Percentiles rank a stretch among this genome's conserved stretches.
These are phyloP conservation scores for Penicillium sp. DNA, from an alignment of 2,329 filamentous ascomycete species.

Conservation along the genomic window DNA sequence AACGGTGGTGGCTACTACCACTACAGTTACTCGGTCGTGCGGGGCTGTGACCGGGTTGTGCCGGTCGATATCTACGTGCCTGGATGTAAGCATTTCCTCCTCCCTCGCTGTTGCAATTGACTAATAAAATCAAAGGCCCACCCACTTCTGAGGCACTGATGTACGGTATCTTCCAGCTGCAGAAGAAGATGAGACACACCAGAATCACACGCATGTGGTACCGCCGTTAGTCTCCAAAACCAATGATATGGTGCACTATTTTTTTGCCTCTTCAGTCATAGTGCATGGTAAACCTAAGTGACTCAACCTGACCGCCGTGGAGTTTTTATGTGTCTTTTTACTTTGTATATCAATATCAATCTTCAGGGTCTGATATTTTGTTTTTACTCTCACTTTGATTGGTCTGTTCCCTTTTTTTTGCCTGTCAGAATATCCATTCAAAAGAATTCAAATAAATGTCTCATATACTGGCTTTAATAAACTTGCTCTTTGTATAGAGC, in stretches of 20 bases:
- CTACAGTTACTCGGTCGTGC: constrained; percentile 76
- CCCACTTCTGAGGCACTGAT: constrained; percentile 56
- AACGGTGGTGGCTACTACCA: constrained; percentile 87
- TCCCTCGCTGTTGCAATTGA: not conserved
- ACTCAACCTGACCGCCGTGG: constrained; percentile 18
- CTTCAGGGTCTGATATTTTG: constrained; percentile 5
- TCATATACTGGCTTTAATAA: not conserved
- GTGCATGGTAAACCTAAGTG: constrained; percentile 18
- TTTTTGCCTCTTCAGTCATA: constrained; percentile 12
- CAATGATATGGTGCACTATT: constrained; percentile 7
- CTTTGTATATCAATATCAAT: constrained; percentile 22
- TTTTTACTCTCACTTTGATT: not conserved
- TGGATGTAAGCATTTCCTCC: constrained; percentile 61
- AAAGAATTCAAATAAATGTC: constrained; percentile 3
- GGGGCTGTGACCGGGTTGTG: constrained; percentile 74
- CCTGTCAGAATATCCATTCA: constrained; percentile 16
- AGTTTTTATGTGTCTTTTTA: constrained; percentile 22
- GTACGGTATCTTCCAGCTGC: constrained; percentile 72
- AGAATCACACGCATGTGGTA: constrained; percentile 59
- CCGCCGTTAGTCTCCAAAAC: constrained; percentile 40
- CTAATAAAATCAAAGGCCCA: constrained; percentile 38
- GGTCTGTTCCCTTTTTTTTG: constrained; percentile 3
- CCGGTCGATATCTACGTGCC: constrained; percentile 86
- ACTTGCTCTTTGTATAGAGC: not conserved
- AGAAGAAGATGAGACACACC: constrained; percentile 70